These are phyloP conservation scores for Penicillium bialowiezense DNA, from an alignment of 495 filamentous ascomycete genomes.

Conservation along the genomic window DNA sequence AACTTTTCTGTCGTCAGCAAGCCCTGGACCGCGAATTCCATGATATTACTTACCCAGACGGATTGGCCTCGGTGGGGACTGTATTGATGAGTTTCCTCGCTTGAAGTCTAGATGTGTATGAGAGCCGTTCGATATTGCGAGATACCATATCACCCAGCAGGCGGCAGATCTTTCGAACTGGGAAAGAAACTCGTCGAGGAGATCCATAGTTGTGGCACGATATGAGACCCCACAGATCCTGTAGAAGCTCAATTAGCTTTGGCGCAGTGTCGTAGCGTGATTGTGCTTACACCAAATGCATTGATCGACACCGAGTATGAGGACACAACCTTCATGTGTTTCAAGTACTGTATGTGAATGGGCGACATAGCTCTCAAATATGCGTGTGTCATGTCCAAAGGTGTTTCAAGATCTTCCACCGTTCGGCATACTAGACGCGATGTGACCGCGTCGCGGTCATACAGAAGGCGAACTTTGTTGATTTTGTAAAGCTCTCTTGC, in stretches of 20 bases:
- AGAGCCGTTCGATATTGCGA: constrained; percentile 84
- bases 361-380: constrained; percentile 87
- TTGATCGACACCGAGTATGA: constrained; percentile 83
- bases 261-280: not conserved
- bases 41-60: constrained; percentile 41
- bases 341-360: constrained; percentile 83
- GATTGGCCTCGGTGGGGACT: constrained; percentile 75
- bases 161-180: constrained; percentile 92
- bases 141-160: constrained; percentile 85
- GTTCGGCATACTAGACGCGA: constrained; percentile 81
- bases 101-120: constrained; percentile 80
- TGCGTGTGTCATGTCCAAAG: constrained; percentile 80
- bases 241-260: constrained; percentile 67
- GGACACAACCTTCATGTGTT: constrained; percentile 85
- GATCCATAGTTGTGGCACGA: constrained; percentile 84
- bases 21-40: not conserved
- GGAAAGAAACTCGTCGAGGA: constrained; percentile 82
- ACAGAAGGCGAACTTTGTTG: constrained; percentile 45
- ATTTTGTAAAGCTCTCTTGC: constrained; percentile 76
- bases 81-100: constrained; percentile 39
- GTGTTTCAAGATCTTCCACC: constrained; percentile 67
- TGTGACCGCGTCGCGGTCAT: constrained; percentile 40
- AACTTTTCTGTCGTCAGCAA: constrained; percentile 44
- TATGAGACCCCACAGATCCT: constrained; percentile 86
- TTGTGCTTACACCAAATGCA: constrained; percentile 16